Percentiles rank a stretch among this genome's conserved stretches.
Evolutionary conservation across 495 filamentous ascomycete genomes (phyloP).

Genomic region (Aspergillus baeticus): DNA sequence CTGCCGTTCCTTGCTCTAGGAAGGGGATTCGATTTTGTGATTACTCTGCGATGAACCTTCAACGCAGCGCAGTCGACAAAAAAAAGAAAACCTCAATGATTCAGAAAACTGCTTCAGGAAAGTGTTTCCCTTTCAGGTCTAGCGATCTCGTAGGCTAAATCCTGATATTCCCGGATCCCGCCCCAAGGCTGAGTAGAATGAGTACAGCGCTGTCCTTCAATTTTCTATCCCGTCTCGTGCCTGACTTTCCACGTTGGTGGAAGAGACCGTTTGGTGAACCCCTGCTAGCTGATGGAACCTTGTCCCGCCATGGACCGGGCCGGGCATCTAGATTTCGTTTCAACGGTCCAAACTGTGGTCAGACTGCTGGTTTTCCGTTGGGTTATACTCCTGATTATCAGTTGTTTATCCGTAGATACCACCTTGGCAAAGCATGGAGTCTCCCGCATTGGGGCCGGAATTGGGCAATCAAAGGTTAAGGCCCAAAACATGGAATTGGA

Average conservation of each 20-base stretch:
- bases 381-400: background rate
- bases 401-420: too few species aligned
- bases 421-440: background rate
- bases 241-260: conserved; percentile 5
- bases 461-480: background rate
- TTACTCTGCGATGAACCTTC: too few species aligned
- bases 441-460: background rate
- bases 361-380: background rate
- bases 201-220: background rate
- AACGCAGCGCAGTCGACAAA: too few species aligned
- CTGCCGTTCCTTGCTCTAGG: background rate
- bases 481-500: conserved; percentile 3
- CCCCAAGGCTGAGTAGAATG: background rate
- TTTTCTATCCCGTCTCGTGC: background rate
- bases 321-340: conserved; percentile 14
- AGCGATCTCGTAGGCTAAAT: background rate
- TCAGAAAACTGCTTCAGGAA: background rate
- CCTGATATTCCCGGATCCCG: background rate
- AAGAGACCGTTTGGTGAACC: conserved; percentile 3
- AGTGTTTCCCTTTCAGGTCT: background rate
- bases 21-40: too few species aligned
- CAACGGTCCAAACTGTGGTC: conserved; percentile 2
- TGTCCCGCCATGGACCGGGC: conserved; percentile 21
- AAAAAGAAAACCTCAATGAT: background rate
- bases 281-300: conserved; percentile 20